Evolutionary conservation across 495 filamentous ascomycete species (phyloP), one percentile per base, ranked within the genome.

Genomic region (Neurospora sp.): DNA sequence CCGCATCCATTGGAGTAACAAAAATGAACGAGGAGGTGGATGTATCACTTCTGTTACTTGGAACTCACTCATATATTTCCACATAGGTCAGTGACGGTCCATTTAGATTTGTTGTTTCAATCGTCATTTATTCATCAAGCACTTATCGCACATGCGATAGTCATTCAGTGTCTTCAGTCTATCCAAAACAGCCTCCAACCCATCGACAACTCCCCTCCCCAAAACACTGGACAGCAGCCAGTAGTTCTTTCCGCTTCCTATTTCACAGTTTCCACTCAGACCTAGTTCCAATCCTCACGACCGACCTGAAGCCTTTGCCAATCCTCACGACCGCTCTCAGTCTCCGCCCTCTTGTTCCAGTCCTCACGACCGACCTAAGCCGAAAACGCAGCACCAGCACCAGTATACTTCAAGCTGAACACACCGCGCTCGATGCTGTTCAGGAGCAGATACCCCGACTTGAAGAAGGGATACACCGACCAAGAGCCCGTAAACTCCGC

Each of bases 401-500:
- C 76, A 6, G 72, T 78, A 46, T 78, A 79, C 77, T 79, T 87
- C 54, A 90, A 77, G 44, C 86, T 81, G 77, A 88, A 90, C 16
- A 81, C 83, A 48, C 89, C 88, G 18, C 88, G 78, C 83, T 90
- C 89, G 46, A 90, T 90, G 16, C 83, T 87, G 77, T 90, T 90
- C 69, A 90, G 77, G 48, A 89, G 76, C 41, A 91, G 84, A 78
- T 83, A 86, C 10, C 88, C 88, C 48, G 81, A 84, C 81, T 86
- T 83, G 77, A 91, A 90, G 75, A 82, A 85, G 1, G 87, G 84
- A 80, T 89, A 90, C 71, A 81, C 82, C 54, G 80, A 83, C 89
- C 89, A 90, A 18, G 84, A 86, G 14, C 89, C 89, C n/a, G 84
- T 79, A 75, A 90, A 90, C 72, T 86, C 84, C 10, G 86, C 73